Conservation (phyloP, 305 asterid genomes). For the Rubia balearica region DNA sequence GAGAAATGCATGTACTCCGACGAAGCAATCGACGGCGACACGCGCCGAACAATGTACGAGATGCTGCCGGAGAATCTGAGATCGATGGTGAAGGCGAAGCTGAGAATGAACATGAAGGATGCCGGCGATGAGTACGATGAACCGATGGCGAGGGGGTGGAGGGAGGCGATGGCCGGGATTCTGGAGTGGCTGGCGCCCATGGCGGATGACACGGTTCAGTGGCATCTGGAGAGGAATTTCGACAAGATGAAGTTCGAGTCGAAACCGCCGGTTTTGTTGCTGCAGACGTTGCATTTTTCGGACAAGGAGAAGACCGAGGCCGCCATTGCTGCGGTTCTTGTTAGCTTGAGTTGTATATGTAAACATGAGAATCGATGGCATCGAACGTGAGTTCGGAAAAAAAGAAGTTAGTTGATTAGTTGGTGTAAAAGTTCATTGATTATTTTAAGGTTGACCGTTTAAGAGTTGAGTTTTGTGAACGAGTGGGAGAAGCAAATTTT, state of each 20-base stretch:
- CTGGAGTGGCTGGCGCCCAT: constrained; percentile 75
- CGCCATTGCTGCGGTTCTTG: constrained; percentile 74
- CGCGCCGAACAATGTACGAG: constrained; percentile 45
- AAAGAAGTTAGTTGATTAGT: not conserved
- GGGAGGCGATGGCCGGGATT: constrained; percentile 57
- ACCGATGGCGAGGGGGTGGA: constrained; percentile 64
- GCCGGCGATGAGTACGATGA: constrained; percentile 32
- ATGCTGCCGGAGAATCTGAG: constrained; percentile 69
- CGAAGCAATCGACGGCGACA: constrained; percentile 24
- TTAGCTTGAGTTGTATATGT: constrained; percentile 66
- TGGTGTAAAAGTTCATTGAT: not conserved
- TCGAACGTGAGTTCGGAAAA: constrained; percentile 10
- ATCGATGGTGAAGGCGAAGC: constrained; percentile 44
- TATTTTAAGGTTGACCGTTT: not conserved
- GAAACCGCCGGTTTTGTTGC: constrained; percentile 41
- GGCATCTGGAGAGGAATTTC: constrained; percentile 67
- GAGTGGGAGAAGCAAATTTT: not conserved
- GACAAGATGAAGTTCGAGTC: constrained; percentile 58
- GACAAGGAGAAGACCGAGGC: constrained; percentile 88
- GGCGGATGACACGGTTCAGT: constrained; percentile 60
- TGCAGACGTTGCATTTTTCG: constrained; percentile 69
- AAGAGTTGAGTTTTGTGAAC: not conserved
- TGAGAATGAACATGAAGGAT: constrained; percentile 46
- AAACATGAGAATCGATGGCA: constrained; percentile 40
- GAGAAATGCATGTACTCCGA: constrained; percentile 42